A percentile compares a stretch with the other conserved stretches of the same genome.
These are phyloP conservation scores for Suillus clintonianus DNA, from an alignment of 768 basidiomycete genomes.

Conservation along the genomic window DNA sequence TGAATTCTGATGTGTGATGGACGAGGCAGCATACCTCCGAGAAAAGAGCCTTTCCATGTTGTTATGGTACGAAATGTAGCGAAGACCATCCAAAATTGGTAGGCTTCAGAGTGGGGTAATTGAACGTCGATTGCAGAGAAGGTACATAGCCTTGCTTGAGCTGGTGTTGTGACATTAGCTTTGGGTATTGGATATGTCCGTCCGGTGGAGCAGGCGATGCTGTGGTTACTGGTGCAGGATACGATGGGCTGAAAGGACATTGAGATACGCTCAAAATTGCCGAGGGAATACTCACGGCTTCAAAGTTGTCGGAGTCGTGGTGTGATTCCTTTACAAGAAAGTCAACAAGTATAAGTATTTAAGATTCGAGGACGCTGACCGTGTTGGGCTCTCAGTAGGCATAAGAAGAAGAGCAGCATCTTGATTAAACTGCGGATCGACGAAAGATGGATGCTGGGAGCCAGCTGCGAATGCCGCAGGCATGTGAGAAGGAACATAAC, in stretches of 20 bases:
- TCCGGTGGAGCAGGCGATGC: constrained; percentile 61
- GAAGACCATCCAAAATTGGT: constrained; percentile 40
- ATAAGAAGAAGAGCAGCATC: constrained; percentile 41
- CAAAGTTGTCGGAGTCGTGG: constrained; percentile 30
- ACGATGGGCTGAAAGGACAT: constrained; percentile 28
- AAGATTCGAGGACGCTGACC: constrained; percentile 50
- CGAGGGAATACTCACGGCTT: constrained; percentile 35
- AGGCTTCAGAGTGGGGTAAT: constrained; percentile 34
- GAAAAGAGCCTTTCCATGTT: constrained; percentile 85
- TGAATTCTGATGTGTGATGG: not conserved
- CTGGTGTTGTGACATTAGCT: constrained; percentile 81
- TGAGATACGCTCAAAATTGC: constrained; percentile 6
- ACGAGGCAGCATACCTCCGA: constrained; percentile 54
- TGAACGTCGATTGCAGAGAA: constrained; percentile 77
- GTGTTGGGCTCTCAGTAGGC: constrained; percentile 67
- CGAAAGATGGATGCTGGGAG: constrained; percentile 38
- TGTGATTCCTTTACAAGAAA: constrained; percentile 21
- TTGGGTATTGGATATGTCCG: constrained; percentile 57
- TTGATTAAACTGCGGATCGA: constrained; percentile 30
- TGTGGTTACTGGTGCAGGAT: constrained; percentile 66
- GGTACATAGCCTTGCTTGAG: constrained; percentile 76
- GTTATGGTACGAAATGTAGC: constrained; percentile 56
- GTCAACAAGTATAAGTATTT: constrained; percentile 28
- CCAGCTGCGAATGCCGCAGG: constrained; percentile 30
- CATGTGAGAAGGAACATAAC: constrained; percentile 28